Percentiles rank a stretch among this genome's conserved stretches.
These are phyloP conservation scores for Chlorociboria aeruginascens DNA, from an alignment of 495 filamentous ascomycete species.

Conservation along the genomic window DNA sequence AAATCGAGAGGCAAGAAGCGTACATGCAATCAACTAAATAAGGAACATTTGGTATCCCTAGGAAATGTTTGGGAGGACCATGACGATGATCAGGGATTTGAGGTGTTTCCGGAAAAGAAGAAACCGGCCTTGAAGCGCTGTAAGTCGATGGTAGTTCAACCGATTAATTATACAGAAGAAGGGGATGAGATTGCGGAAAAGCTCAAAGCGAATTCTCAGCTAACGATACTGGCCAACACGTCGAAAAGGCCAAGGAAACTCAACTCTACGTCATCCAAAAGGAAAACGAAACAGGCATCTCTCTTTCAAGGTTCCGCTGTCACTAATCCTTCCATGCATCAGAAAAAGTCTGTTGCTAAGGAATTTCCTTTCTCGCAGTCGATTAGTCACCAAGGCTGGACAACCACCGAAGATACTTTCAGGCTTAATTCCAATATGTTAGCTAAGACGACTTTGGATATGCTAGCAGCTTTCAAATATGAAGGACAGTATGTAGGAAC, in stretches of 20 bases:
- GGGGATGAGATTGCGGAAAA: neutral
- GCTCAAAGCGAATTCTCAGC: neutral
- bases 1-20: neutral
- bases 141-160: neutral
- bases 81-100: neutral
- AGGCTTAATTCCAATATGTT: slow-evolving; percentile 4
- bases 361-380: neutral
- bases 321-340: slow-evolving; percentile 2
- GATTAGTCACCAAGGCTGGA: slow-evolving; percentile 2
- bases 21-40: neutral
- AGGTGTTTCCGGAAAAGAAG: neutral
- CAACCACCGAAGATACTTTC: slow-evolving; percentile 8
- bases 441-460: slow-evolving; percentile 11
- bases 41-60: neutral
- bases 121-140: neutral
- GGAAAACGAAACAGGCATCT: neutral
- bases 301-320: slow-evolving; percentile 6
- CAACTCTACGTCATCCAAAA: neutral
- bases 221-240: slow-evolving; percentile 3
- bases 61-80: neutral
- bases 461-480: slow-evolving; percentile 12
- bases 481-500: neutral
- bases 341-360: neutral
- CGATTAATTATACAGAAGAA: neutral
- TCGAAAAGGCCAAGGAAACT: neutral